Evolutionary conservation across 129 eudicot species (phyloP), one percentile per base, ranked within the genome.

Genomic region (Logfia minima): DNA sequence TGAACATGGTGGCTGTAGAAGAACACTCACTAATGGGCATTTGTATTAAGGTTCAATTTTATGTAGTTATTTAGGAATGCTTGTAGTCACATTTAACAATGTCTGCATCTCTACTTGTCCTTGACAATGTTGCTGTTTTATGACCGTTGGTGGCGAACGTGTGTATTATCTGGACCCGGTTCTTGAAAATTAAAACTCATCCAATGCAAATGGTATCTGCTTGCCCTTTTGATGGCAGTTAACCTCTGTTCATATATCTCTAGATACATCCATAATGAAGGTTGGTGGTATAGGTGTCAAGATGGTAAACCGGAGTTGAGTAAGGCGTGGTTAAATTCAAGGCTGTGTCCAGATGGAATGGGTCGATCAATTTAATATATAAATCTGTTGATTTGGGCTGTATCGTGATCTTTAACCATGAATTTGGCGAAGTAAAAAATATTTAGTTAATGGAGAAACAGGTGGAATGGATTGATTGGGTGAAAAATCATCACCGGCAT

Each of bases 1-100:
- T 77, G 81, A 77, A 67, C 73, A 52, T 77, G 81, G 66, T 75
- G 75, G 59, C 56, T 64, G 73, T 63, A 64, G 78, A 79, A 31
- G 72, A 73, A 66, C 58, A 56, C 56, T 37, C 39, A 22, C 65
- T 23, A 19, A 9, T 22, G 58, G 62, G 41, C 56, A 18, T 31
- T 26, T 66, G 79, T 59, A 70, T 23, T 24, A 62, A 55, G 74
- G 75, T 80, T 70, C 24, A 28, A 41, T 16, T 70, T 70, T 64
- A 71, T 62, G 78, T 63, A 73, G 73, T 79, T 71, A 11, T n/a
- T 21, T 53, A 73, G 79, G 74, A 64, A 35, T 67, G 77, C 24
- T 62, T 71, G 66, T 77, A 66, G 81, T 66, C 51, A 45, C 10
- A 56, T 71, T 60, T 78, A 77, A 78, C 71, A 39, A 70, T 78